Evolutionary conservation across 305 asterid species (phyloP), one percentile per base, ranked within the genome.

Genomic region (Fraxinus dipetala): DNA sequence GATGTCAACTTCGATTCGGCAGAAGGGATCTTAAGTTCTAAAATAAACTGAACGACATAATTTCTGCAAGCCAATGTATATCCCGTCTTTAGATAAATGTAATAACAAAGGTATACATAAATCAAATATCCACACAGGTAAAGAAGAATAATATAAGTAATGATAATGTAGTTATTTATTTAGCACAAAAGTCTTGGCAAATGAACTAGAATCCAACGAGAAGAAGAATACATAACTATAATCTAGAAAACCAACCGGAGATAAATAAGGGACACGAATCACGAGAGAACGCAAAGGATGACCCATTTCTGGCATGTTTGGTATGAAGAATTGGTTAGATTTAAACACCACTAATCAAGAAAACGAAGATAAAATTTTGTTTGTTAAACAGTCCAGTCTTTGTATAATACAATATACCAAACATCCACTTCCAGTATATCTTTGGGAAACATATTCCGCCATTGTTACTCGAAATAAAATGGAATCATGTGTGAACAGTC

Each of bases 41-140:
- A 89, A 79, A 95, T 89, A 79, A 85, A 93, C 90, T 95, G 98
- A 83, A 95, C 91, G 34, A 93, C 97, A 73, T 93, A 93, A 78
- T 95, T 95, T 88, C 98, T 95, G 95, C 86, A 77, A n/a, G 26
- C 67, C 67, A 56, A 56, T 56, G 26, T 18, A 18, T n/a, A 18
- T 56, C 67, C 26, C 22, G 1, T 56, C 67, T 56, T 56, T 10
- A 56, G 67, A 45, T 45, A 45, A 45, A 45, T 13, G 56, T 45
- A 18, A 14, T n/a, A 56, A 16, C 20, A 56, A 0, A 56, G 3
- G 11, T 40, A 45, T 45, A 16, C 51, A 82, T 83, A 20, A 59
- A n/a, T 65, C 77, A 18, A 61, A 26, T 16, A 11, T 9, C 28
- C 70, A 2, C 74, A 77, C 30, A 74, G 70, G 36, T 76, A 36